A percentile compares a stretch with the other conserved stretches of the same genome.
Evolutionary conservation across 768 basidiomycete genomes (phyloP).

Genomic region (Cyathus striatus): DNA sequence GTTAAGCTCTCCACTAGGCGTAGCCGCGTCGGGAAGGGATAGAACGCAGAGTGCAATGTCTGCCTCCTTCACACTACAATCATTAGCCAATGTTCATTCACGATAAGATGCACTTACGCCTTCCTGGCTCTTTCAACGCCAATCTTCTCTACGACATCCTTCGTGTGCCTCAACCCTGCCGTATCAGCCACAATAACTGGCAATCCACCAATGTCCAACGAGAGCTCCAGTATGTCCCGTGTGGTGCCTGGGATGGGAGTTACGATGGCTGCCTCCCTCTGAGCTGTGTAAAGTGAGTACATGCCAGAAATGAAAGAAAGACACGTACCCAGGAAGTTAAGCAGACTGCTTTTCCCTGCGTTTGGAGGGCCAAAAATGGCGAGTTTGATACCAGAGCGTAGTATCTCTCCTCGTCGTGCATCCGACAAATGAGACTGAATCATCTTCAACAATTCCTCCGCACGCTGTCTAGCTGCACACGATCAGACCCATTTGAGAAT

Average conservation of each 20-base stretch:
- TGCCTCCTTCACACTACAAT: slow-evolving; percentile 53
- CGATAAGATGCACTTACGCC: slow-evolving; percentile 40
- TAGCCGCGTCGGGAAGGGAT: slow-evolving; percentile 50
- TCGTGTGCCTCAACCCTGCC: slow-evolving; percentile 70
- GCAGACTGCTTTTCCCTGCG: slow-evolving; percentile 86
- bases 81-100: neutral
- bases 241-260: slow-evolving; percentile 87
- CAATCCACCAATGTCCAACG: slow-evolving; percentile 83
- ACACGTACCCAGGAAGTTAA: slow-evolving; percentile 74
- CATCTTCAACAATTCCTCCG: slow-evolving; percentile 36
- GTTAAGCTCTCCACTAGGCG: slow-evolving; percentile 2
- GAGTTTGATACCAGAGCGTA: slow-evolving; percentile 76
- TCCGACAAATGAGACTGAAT: slow-evolving; percentile 63
- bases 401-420: slow-evolving; percentile 74
- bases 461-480: slow-evolving; percentile 47
- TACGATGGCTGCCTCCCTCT: slow-evolving; percentile 86
- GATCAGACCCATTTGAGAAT: slow-evolving; percentile 1
- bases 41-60: slow-evolving; percentile 81
- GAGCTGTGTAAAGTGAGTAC: slow-evolving; percentile 32
- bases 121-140: slow-evolving; percentile 71
- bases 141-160: slow-evolving; percentile 64
- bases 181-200: slow-evolving; percentile 83
- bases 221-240: slow-evolving; percentile 79
- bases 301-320: neutral
- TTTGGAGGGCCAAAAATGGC: slow-evolving; percentile 93